Percentiles rank a stretch among this genome's conserved stretches.
Conservation (phyloP, 2,329 filamentous ascomycete species). For the Fusarium sp. region DNA sequence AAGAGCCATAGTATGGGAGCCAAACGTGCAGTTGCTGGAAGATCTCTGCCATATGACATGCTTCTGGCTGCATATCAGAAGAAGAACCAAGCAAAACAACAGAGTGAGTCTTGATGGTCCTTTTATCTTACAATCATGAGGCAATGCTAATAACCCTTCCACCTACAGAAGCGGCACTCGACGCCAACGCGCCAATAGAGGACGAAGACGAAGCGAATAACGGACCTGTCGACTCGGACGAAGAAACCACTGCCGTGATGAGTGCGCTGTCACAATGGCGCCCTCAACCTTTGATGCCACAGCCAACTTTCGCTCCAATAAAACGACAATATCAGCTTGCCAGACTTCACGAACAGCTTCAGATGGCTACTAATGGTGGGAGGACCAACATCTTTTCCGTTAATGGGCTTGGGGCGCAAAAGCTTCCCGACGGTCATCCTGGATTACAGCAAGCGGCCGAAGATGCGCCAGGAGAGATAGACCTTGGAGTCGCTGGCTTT, state of each 20-base stretch:
- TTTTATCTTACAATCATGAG: not conserved
- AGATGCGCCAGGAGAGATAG: constrained; percentile 72
- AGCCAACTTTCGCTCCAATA: constrained; percentile 73
- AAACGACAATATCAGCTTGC: constrained; percentile 74
- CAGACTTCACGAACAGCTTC: constrained; percentile 75
- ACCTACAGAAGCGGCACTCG: constrained; percentile 82
- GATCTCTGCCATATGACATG: constrained; percentile 93
- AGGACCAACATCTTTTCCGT: constrained; percentile 77
- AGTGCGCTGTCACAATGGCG: constrained; percentile 80
- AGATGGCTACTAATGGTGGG: constrained; percentile 76
- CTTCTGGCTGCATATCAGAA: constrained; percentile 90
- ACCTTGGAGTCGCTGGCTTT: constrained; percentile 60
- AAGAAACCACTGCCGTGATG: constrained; percentile 94
- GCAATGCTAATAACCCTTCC: constrained; percentile 24
- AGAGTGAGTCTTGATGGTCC: constrained; percentile 74
- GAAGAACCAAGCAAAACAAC: constrained; percentile 98
- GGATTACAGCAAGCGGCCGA: constrained; percentile 63
- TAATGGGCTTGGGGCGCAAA: constrained; percentile 69
- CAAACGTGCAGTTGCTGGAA: constrained; percentile 88
- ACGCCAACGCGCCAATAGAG: constrained; percentile 91
- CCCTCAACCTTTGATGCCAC: constrained; percentile 82
- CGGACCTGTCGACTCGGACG: constrained; percentile 91
- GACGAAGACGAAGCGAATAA: constrained; percentile 87
- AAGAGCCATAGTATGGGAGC: constrained; percentile 97
- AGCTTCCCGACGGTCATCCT: constrained; percentile 65